Evolutionary conservation across 2,329 filamentous ascomycete genomes (phyloP).

Genomic region (Exserohilum rostratum): DNA sequence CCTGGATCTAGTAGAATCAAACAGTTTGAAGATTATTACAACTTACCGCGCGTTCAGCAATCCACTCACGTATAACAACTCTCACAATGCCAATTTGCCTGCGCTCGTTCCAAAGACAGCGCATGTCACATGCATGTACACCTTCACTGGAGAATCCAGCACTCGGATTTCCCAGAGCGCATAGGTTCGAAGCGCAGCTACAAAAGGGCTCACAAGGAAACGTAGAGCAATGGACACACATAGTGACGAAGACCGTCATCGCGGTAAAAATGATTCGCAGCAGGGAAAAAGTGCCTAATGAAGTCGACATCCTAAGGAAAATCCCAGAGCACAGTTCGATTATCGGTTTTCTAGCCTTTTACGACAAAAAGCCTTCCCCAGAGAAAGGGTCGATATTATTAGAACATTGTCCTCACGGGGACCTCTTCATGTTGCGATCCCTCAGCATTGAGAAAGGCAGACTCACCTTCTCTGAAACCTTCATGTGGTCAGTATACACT

Average conservation of each 20-base stretch:
- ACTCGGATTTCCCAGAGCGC: neutral
- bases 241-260: conserved; percentile 3
- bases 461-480: conserved; percentile 13
- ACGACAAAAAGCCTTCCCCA: neutral
- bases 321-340: conserved; percentile 20
- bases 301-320: conserved; percentile 18
- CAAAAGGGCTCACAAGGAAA: conserved; percentile 16
- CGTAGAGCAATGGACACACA: conserved; percentile 19
- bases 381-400: conserved; percentile 14
- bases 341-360: conserved; percentile 13
- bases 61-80: neutral
- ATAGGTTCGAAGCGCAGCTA: neutral
- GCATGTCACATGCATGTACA: neutral
- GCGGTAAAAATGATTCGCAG: conserved; percentile 20
- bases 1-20: too few species aligned
- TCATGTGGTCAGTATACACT: conserved; percentile 23
- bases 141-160: neutral
- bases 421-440: conserved; percentile 15
- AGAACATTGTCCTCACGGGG: conserved; percentile 21
- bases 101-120: neutral
- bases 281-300: neutral
- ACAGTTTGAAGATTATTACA: neutral
- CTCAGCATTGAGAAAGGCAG: neutral
- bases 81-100: neutral
- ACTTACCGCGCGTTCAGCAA: neutral